Percentiles rank a stretch among this genome's conserved stretches.
Evolutionary conservation across 139 green algal genomes (phyloP).

Genomic region (Auxenochlorella pyrenoidosa): DNA sequence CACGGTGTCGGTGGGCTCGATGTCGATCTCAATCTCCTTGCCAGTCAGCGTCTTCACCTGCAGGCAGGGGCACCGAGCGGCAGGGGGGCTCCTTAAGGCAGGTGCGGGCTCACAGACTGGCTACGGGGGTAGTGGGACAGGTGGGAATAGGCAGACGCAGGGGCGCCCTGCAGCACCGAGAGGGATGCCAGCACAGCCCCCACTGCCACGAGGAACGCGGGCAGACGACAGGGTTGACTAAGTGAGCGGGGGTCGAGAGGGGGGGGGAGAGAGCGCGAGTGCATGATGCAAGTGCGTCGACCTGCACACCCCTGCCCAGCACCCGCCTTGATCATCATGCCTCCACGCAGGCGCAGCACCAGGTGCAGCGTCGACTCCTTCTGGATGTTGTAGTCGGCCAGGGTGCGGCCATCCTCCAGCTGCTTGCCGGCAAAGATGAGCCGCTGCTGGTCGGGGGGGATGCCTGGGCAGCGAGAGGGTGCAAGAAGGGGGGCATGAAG

Average conservation of each 20-base stretch:
- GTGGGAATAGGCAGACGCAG: background rate
- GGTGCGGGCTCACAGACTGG: background rate
- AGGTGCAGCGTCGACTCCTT: constrained; percentile 99
- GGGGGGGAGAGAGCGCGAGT: too few relatives aligned
- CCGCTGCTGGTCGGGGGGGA: constrained; percentile 95
- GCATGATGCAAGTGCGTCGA: too few relatives aligned
- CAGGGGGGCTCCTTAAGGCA: background rate
- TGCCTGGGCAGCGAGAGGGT: constrained; percentile 83
- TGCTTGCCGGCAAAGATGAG: constrained; percentile 98
- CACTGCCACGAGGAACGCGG: too few relatives aligned
- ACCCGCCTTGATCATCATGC: constrained; percentile 88
- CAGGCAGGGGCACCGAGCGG: too few relatives aligned
- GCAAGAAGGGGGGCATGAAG: background rate
- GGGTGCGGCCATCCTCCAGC: constrained; percentile 94
- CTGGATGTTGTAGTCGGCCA: constrained; percentile 97
- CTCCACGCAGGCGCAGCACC: constrained; percentile 84
- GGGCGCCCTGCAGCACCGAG: background rate
- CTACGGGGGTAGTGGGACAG: background rate
- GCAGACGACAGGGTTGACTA: too few relatives aligned
- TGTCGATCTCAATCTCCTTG: constrained; percentile 99
- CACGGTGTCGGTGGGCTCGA: constrained; percentile 97
- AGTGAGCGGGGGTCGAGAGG: too few relatives aligned
- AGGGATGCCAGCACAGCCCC: too few relatives aligned
- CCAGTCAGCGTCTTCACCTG: constrained; percentile 96
- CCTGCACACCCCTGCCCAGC: too few relatives aligned